These are phyloP conservation scores for Leccinum variicolor DNA, from an alignment of 768 basidiomycete species.

Conservation along the genomic window DNA sequence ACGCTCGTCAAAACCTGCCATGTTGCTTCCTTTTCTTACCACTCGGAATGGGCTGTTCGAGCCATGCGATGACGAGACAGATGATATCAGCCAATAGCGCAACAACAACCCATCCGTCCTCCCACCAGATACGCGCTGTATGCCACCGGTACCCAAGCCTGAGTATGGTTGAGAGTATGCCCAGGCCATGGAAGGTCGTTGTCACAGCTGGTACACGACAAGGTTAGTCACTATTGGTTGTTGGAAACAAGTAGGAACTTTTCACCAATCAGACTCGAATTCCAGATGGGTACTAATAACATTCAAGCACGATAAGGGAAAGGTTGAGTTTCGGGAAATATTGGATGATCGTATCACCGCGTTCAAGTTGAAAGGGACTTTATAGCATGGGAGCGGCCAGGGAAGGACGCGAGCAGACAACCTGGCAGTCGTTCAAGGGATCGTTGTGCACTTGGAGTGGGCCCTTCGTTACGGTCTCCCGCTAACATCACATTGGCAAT, in stretches of 20 bases:
- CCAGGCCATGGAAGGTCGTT: not conserved
- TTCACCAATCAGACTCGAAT: not conserved
- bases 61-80: not conserved
- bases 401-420: not conserved
- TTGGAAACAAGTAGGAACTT: not conserved
- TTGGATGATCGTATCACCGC: not conserved
- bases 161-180: not conserved
- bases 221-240: not conserved
- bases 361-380: not conserved
- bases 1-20: not conserved
- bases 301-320: not conserved
- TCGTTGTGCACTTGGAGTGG: not conserved
- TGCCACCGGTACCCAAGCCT: slow-evolving; percentile 2
- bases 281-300: not conserved
- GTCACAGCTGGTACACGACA: not conserved
- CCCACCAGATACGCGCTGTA: not conserved
- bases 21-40: not conserved
- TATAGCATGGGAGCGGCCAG: not conserved
- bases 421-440: not conserved
- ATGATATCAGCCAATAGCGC: not conserved
- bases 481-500: not conserved
- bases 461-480: not conserved
- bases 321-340: not conserved
- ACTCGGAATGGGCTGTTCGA: not conserved
- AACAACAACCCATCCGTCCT: not conserved